These are phyloP conservation scores for Yamadazyma tumulicola DNA, from an alignment of 805 yeast genomes.

Conservation along the genomic window DNA sequence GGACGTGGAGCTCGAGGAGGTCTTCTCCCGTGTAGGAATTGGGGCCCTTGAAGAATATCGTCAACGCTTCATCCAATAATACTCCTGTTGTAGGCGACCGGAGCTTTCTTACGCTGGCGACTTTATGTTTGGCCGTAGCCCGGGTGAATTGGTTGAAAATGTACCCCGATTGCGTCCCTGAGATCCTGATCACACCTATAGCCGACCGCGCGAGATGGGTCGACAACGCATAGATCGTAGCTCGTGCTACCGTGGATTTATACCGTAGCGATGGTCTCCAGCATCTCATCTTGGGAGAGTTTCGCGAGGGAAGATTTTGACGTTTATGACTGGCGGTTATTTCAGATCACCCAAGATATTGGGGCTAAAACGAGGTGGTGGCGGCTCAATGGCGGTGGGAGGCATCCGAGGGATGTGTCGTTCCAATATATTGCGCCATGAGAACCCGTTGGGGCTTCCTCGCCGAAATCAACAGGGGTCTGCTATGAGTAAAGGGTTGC, in stretches of 20 bases:
- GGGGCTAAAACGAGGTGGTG: not conserved
- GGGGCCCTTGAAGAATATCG: constrained; percentile 68
- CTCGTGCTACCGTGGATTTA: constrained; percentile 17
- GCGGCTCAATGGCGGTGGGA: not conserved
- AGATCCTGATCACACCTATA: constrained; percentile 76
- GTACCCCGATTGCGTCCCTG: constrained; percentile 61
- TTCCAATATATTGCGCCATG: constrained; percentile 20
- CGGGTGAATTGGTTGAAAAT: constrained; percentile 49
- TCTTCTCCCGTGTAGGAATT: constrained; percentile 92
- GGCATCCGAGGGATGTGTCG: not conserved
- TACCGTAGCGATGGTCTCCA: constrained; percentile 3
- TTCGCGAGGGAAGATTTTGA: too few relatives aligned
- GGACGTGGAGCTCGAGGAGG: constrained; percentile 80
- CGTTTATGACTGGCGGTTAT: too few relatives aligned
- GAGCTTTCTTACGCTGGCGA: constrained; percentile 57
- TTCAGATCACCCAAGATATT: not conserved
- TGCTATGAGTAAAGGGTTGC: constrained; percentile 48
- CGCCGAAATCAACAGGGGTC: constrained; percentile 23
- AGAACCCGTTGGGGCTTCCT: constrained; percentile 42
- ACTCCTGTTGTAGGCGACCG: constrained; percentile 36
- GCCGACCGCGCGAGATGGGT: constrained; percentile 83
- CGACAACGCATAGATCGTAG: constrained; percentile 89
- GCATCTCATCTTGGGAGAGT: too few relatives aligned
- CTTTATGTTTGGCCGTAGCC: constrained; percentile 36
- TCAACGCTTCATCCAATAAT: constrained; percentile 74